A percentile compares a stretch with the other conserved stretches of the same genome.
phyloP scores from a whole-genome alignment of 164 flowering plant genomes.

The Santalum album region DNA sequence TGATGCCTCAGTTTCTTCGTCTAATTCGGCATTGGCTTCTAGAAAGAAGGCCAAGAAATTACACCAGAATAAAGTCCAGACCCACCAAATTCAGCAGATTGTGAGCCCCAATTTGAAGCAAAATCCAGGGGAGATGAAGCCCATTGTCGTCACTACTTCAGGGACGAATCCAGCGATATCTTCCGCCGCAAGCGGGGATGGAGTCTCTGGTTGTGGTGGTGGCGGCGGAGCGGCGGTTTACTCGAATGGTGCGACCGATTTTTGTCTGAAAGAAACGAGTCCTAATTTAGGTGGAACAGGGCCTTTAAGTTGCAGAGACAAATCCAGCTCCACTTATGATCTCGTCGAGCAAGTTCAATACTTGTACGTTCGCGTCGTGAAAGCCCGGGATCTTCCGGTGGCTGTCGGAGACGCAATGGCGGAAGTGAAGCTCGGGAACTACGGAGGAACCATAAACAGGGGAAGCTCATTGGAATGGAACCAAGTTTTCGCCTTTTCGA shows the following conservation, averaged over 20 bases:
- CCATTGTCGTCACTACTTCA: constrained; percentile 32
- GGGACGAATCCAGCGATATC: constrained; percentile 20
- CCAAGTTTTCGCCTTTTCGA: constrained; percentile 63
- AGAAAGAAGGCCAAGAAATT: constrained; percentile 35
- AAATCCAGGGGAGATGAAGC: constrained; percentile 31
- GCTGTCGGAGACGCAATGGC: constrained; percentile 34
- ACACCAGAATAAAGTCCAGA: constrained; percentile 13
- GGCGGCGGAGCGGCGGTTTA: constrained; percentile 14
- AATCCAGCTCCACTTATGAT: constrained; percentile 48
- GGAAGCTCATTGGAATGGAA: constrained; percentile 30
- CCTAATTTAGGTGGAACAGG: constrained; percentile 52
- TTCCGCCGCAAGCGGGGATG: neutral
- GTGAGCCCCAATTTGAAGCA: constrained; percentile 20
- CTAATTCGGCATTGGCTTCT: neutral
- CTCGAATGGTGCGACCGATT: constrained; percentile 25
- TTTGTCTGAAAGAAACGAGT: constrained; percentile 42
- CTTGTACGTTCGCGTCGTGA: constrained; percentile 49
- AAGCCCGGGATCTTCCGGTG: constrained; percentile 26
- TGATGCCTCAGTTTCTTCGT: neutral
- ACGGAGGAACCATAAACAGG: constrained; percentile 39
- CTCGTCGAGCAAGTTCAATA: constrained; percentile 71
- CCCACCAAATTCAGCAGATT: constrained; percentile 10
- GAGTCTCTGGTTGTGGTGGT: constrained; percentile 3
- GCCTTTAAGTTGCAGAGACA: constrained; percentile 24
- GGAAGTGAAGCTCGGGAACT: constrained; percentile 59